Evolutionary conservation across 2,329 filamentous ascomycete species (phyloP).

Genomic region (Mariannaea sp.): DNA sequence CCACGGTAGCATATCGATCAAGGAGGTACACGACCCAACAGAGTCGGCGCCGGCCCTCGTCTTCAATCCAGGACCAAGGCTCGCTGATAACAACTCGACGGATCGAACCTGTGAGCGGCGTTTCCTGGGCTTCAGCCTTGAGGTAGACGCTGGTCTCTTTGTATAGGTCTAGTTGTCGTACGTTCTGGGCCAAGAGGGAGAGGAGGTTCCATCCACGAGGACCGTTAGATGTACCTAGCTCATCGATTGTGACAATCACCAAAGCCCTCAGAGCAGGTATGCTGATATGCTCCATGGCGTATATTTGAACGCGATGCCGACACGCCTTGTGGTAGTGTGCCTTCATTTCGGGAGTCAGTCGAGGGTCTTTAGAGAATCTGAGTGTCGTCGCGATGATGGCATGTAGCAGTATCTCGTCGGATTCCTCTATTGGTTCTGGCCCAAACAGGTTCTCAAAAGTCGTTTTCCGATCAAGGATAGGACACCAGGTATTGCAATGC

Average conservation of each 20-base stretch:
- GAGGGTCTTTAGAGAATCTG: constrained; percentile 48
- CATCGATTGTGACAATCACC: constrained; percentile 49
- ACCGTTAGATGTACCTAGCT: constrained; percentile 50
- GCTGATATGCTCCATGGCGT: constrained; percentile 49
- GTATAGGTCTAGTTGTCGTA: constrained; percentile 46
- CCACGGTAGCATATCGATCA: constrained; percentile 51
- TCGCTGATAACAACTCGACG: constrained; percentile 42
- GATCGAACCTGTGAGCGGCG: constrained; percentile 43
- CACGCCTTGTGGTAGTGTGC: constrained; percentile 47
- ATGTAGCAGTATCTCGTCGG: constrained; percentile 48
- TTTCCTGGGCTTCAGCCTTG: constrained; percentile 39
- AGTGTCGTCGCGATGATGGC: constrained; percentile 52
- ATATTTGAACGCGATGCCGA: constrained; percentile 47
- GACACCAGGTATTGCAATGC: constrained; percentile 65
- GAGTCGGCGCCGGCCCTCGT: constrained; percentile 48
- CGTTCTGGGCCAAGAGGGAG: constrained; percentile 46
- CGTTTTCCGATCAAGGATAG: constrained; percentile 50
- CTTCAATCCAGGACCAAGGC: constrained; percentile 51
- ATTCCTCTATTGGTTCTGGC: constrained; percentile 46
- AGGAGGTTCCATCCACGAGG: constrained; percentile 50
- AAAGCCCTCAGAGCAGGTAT: constrained; percentile 47
- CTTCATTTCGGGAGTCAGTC: constrained; percentile 45
- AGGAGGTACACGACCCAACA: constrained; percentile 54
- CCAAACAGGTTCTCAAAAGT: constrained; percentile 49
- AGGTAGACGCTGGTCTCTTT: constrained; percentile 48